phyloP scores from a whole-genome alignment of 1,139 yeast species.

The Groenewaldozyma auringiensis region DNA sequence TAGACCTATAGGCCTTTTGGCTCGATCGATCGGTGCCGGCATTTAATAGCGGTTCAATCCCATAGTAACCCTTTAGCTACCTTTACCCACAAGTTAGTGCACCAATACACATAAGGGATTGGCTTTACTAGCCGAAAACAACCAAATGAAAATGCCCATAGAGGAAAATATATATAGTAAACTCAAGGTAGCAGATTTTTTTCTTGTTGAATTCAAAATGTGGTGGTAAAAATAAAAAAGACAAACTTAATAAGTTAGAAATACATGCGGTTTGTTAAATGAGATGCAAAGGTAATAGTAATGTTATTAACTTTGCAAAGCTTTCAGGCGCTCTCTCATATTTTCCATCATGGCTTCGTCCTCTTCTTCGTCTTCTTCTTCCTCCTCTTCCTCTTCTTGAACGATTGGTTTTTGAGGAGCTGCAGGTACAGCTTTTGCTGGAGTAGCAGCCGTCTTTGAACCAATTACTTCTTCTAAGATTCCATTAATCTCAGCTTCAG shows the following conservation, averaged over 20 bases:
- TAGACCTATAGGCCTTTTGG: too few species aligned
- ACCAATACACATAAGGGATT: too few species aligned
- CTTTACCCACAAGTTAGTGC: too few species aligned
- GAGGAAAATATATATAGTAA: too few species aligned
- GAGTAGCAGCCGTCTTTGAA: constrained; percentile 35
- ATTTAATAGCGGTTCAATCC: too few species aligned
- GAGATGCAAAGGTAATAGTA: not conserved
- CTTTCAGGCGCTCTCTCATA: constrained; percentile 84
- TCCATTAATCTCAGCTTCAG: constrained; percentile 61
- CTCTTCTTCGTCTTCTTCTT: constrained; percentile 48
- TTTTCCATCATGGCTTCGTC: constrained; percentile 69
- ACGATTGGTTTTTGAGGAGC: constrained; percentile 43
- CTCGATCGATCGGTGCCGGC: too few species aligned
- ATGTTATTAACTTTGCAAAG: constrained; percentile 55
- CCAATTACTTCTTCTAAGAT: constrained; percentile 47
- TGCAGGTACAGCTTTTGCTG: constrained; percentile 36
- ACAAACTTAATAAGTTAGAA: not conserved
- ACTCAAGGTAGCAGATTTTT: too few species aligned
- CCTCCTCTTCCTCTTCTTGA: constrained; percentile 54
- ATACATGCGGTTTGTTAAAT: not conserved
- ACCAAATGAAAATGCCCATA: too few species aligned
- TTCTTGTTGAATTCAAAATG: too few species aligned
- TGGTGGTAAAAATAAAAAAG: too few species aligned
- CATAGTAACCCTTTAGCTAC: too few species aligned
- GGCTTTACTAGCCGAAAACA: too few species aligned